phyloP scores from a whole-genome alignment of 2,329 filamentous ascomycete genomes.

The Sclerotinia sclerotiorum region DNA sequence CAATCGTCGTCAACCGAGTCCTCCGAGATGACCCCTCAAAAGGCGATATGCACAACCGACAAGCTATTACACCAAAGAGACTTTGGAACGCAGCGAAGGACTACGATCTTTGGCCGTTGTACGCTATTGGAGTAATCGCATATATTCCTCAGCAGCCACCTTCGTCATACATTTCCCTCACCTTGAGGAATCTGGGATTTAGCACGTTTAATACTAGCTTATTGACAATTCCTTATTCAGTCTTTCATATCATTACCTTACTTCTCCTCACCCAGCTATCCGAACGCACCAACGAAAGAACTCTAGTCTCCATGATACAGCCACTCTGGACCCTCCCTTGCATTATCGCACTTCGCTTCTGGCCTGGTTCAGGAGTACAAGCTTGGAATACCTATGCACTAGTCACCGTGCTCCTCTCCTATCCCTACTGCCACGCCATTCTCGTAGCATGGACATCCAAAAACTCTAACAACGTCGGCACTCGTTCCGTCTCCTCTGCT shows the following conservation, averaged over 20 bases:
- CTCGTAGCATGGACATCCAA: constrained; percentile 48
- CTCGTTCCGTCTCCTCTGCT: constrained; percentile 61
- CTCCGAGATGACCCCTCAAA: constrained; percentile 50
- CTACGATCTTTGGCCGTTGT: constrained; percentile 61
- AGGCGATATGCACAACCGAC: constrained; percentile 59
- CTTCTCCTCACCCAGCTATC: constrained; percentile 49
- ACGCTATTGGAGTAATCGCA: constrained; percentile 47
- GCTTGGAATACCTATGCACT: constrained; percentile 44
- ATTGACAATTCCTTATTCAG: constrained; percentile 48
- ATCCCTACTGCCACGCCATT: constrained; percentile 39
- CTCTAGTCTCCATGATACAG: constrained; percentile 41
- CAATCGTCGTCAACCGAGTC: constrained; percentile 65
- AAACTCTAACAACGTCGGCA: constrained; percentile 63
- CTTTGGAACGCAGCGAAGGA: constrained; percentile 56
- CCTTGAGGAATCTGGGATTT: constrained; percentile 43
- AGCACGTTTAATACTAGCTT: constrained; percentile 48
- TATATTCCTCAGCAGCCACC: constrained; percentile 52
- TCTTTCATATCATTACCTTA: constrained; percentile 48
- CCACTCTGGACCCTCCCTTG: constrained; percentile 47
- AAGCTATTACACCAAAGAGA: constrained; percentile 51
- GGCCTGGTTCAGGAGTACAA: constrained; percentile 31
- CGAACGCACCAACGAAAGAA: constrained; percentile 44
- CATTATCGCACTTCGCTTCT: constrained; percentile 41
- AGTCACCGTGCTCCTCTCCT: constrained; percentile 37
- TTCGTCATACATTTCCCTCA: constrained; percentile 54